phyloP scores from a whole-genome alignment of 768 basidiomycete genomes.

The Phlebiopsis flavidoalba region DNA sequence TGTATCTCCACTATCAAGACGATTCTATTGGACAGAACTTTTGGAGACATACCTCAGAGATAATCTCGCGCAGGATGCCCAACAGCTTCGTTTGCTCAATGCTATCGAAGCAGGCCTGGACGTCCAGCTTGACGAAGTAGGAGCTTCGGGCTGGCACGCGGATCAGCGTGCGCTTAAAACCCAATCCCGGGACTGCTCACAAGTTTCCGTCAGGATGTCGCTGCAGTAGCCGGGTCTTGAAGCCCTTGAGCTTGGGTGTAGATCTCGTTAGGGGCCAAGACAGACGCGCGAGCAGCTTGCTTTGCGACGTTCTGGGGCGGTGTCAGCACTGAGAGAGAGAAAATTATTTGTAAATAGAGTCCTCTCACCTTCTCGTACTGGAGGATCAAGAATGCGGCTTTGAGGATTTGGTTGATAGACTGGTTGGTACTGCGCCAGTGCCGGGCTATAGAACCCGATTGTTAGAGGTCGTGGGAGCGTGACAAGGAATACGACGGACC shows the following conservation, averaged over 20 bases:
- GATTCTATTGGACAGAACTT: neutral
- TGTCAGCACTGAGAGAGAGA: too few relatives aligned
- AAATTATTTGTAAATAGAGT: too few relatives aligned
- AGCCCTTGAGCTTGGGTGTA: conserved; percentile 67
- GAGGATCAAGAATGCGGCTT: conserved; percentile 80
- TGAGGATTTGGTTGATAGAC: conserved; percentile 87
- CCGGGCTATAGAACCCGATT: too few relatives aligned
- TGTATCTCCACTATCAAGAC: conserved; percentile 22
- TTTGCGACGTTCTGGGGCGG: conserved; percentile 63
- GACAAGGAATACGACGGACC: too few relatives aligned
- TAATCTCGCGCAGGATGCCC: conserved; percentile 63
- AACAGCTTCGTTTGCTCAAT: conserved; percentile 87
- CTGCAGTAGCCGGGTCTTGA: conserved; percentile 47
- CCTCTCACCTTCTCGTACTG: conserved; percentile 75
- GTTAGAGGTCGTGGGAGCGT: neutral
- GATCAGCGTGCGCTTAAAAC: neutral
- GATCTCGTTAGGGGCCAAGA: conserved; percentile 80
- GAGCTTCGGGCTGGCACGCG: conserved; percentile 62
- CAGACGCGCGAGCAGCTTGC: conserved; percentile 67
- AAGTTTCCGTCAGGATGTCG: conserved; percentile 36
- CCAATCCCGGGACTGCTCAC: conserved; percentile 30
- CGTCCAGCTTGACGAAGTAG: conserved; percentile 96
- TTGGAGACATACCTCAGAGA: conserved; percentile 56
- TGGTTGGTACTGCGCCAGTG: conserved; percentile 27
- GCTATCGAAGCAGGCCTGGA: conserved; percentile 94